Percentiles rank a stretch among this genome's conserved stretches.
These are phyloP conservation scores for Penicillium ucsense DNA, from an alignment of 495 filamentous ascomycete species.

Conservation along the genomic window DNA sequence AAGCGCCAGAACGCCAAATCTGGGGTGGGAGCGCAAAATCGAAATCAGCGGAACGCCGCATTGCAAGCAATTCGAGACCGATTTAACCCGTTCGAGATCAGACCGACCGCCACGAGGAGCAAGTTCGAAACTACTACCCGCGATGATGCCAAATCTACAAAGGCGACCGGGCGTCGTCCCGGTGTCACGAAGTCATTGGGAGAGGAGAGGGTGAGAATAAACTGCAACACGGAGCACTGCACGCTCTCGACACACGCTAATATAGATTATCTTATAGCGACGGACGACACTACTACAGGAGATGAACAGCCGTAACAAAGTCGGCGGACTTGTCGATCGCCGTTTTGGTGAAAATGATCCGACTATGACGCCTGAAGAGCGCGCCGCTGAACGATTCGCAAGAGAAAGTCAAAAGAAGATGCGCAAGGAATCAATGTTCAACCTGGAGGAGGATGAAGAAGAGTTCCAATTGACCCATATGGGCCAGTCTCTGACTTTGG, in stretches of 20 bases:
- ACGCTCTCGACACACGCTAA: background rate
- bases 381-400: conserved; percentile 82
- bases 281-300: conserved; percentile 73
- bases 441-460: conserved; percentile 77
- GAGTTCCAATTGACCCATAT: conserved; percentile 70
- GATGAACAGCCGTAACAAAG: conserved; percentile 77
- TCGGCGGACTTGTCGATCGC: conserved; percentile 83
- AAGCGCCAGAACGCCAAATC: conserved; percentile 63
- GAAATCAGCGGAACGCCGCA: conserved; percentile 62
- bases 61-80: conserved; percentile 79
- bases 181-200: conserved; percentile 75
- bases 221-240: background rate
- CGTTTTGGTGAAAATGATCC: conserved; percentile 96
- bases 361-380: conserved; percentile 86
- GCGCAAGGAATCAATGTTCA: conserved; percentile 70
- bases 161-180: conserved; percentile 50
- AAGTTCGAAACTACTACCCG: conserved; percentile 70
- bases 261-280: conserved; percentile 38
- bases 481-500: conserved; percentile 61
- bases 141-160: conserved; percentile 28
- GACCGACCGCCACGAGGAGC: conserved; percentile 51
- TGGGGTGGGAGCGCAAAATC: conserved; percentile 49
- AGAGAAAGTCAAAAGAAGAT: conserved; percentile 64
- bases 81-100: conserved; percentile 96
- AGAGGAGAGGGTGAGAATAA: conserved; percentile 64